Evolutionary conservation across 2,329 filamentous ascomycete genomes (phyloP), one percentile per base, ranked within the genome.

Genomic region (Orbilia quercus): DNA sequence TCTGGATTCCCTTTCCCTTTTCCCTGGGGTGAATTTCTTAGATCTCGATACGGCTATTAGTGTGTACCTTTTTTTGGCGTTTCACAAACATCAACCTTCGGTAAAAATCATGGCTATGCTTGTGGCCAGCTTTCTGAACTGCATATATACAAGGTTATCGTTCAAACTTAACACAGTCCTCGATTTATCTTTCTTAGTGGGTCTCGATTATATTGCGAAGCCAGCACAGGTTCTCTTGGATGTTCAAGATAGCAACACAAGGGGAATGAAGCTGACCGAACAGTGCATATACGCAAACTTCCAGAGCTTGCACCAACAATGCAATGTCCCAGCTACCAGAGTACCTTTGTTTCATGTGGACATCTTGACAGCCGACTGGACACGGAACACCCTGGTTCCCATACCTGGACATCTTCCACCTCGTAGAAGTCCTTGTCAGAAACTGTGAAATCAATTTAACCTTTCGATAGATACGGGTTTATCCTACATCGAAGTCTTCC

Each of bases 21-120:
- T 16, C 2, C 3, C 20, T 20, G 34, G 25, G 54, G 28, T n/a
- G n/a, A n/a, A n/a, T 31, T 69, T 38, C 47, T 51, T 42, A 54
- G 64, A 69, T 62, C 64, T 70, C 16, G 50, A 25, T 40, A 58
- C 18, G 20, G 44, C 44, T 25, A 20, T 22, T 28, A 42, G 18
- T 6, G 48, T 42, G 45, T 53, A 38, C 53, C 67, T 72, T 72
- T 72, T 72, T 72, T 72, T 72, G 59, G 59, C 14, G 45, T 36
- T 59, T 53, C 36, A 53, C 36, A 58, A 55, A 42, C 18, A 23
- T 14, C 25, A n/a, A 12, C 18, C 65, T 22, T 53, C 16, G 66
- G 42, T 36, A 51, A 47, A 50, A 63, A 44, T 34, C 50, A 72
- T 54, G 67, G 67, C 59, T 72, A 65, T 72, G 67, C 67, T 58